Evolutionary conservation across 2,329 filamentous ascomycete species (phyloP).

Genomic region (Fulvia fulva): DNA sequence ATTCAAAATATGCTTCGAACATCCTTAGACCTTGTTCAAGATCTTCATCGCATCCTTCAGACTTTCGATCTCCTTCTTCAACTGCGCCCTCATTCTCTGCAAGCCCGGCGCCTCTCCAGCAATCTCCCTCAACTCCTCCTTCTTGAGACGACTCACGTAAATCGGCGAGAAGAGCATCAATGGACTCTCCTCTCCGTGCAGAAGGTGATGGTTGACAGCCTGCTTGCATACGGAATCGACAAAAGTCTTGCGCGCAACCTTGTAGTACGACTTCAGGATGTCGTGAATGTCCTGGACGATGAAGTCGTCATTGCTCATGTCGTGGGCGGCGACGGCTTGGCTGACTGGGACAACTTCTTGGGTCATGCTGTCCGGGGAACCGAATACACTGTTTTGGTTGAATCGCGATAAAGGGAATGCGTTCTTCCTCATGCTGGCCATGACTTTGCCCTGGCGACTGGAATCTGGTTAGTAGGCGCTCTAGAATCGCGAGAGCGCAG

Average conservation of each 20-base stretch:
- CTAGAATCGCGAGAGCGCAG: not conserved
- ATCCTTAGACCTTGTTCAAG: slow-evolving; percentile 6
- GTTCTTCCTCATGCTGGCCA: slow-evolving; percentile 9
- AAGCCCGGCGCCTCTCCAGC: slow-evolving; percentile 53
- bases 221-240: slow-evolving; percentile 61
- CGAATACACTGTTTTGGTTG: too few species aligned
- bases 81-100: slow-evolving; percentile 39
- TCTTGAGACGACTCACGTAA: slow-evolving; percentile 48
- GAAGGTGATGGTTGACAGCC: slow-evolving; percentile 52
- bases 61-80: slow-evolving; percentile 46
- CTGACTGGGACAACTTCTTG: slow-evolving; percentile 21
- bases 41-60: slow-evolving; percentile 19
- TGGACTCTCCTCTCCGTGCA: slow-evolving; percentile 49
- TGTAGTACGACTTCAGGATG: slow-evolving; percentile 59
- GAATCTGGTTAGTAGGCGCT: slow-evolving; percentile 3
- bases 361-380: not conserved
- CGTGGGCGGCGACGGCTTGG: slow-evolving; percentile 16
- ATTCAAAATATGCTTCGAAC: too few species aligned
- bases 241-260: slow-evolving; percentile 58
- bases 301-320: slow-evolving; percentile 39
- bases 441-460: slow-evolving; percentile 20
- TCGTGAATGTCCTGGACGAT: slow-evolving; percentile 55
- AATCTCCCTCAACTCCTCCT: slow-evolving; percentile 51
- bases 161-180: slow-evolving; percentile 51
- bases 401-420: slow-evolving; percentile 6